phyloP scores from a whole-genome alignment of 805 yeast genomes.

The Schizosaccharomyces octosporus region DNA sequence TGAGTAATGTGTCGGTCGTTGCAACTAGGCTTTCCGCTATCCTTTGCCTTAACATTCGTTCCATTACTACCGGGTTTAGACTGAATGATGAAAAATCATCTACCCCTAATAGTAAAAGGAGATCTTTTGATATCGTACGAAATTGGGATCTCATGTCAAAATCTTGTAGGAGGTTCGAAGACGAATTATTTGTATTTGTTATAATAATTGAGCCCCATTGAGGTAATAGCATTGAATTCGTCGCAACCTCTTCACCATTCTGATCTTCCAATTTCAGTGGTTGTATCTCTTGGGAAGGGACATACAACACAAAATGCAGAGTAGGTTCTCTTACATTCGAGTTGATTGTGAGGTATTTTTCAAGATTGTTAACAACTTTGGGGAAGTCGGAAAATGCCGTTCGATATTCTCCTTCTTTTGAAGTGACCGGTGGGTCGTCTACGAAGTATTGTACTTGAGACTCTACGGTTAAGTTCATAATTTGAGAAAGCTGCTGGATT shows the following conservation, averaged over 20 bases:
- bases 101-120: not conserved
- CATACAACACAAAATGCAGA: slow-evolving; percentile 45
- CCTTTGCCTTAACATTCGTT: not conserved
- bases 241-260: not conserved
- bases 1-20: not conserved
- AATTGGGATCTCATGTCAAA: not conserved
- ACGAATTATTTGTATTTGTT: not conserved
- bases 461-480: slow-evolving; percentile 51
- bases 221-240: slow-evolving; percentile 1
- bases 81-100: not conserved
- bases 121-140: not conserved
- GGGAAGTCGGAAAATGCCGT: not conserved
- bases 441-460: slow-evolving; percentile 57
- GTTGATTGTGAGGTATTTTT: not conserved
- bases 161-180: not conserved
- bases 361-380: not conserved
- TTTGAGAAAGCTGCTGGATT: slow-evolving; percentile 24
- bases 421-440: slow-evolving; percentile 3
- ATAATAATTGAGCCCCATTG: slow-evolving; percentile 1
- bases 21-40: not conserved
- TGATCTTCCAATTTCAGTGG: slow-evolving; percentile 4
- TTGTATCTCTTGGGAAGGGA: slow-evolving; percentile 24
- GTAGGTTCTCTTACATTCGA: slow-evolving; percentile 21
- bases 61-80: not conserved
- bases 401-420: not conserved